phyloP scores from a whole-genome alignment of 2,329 filamentous ascomycete genomes.

The Davidsoniella neocaledoniae region DNA sequence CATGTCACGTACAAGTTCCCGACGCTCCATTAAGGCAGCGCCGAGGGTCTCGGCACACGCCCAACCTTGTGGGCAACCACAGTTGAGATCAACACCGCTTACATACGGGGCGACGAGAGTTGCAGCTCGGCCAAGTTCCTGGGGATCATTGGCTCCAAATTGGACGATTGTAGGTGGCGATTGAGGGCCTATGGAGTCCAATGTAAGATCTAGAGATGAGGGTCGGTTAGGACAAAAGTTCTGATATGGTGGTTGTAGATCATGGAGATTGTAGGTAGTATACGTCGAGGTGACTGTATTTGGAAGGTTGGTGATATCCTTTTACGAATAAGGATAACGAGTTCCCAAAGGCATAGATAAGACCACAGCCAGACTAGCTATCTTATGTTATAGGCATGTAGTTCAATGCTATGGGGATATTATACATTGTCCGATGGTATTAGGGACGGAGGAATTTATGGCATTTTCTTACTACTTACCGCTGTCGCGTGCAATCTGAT shows the following conservation, averaged over 20 bases:
- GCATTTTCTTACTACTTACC: constrained; percentile 22
- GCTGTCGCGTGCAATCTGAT: constrained; percentile 39
- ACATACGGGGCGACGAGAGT: constrained; percentile 44
- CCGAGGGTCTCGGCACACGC: constrained; percentile 51
- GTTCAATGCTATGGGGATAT: background rate
- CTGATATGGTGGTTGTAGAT: no score
- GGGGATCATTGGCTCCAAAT: constrained; percentile 45
- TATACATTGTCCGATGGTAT: background rate
- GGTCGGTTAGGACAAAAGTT: background rate
- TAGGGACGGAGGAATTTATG: background rate
- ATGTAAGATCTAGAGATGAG: constrained; percentile 37
- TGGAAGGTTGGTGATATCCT: no score
- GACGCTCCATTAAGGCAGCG: constrained; percentile 49
- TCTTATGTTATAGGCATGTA: no score
- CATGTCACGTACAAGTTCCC: constrained; percentile 50
- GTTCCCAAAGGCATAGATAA: no score
- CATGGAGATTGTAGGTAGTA: background rate
- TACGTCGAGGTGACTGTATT: no score
- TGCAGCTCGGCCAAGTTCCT: constrained; percentile 46
- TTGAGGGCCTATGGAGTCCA: constrained; percentile 34
- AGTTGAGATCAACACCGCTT: constrained; percentile 53
- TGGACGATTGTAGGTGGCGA: constrained; percentile 45
- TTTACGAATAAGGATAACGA: no score
- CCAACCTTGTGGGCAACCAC: constrained; percentile 58
- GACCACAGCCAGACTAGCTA: no score